A percentile compares a stretch with the other conserved stretches of the same genome.
Evolutionary conservation across 179 eudicot genomes (phyloP).

Genomic region (Camellia oleifera): DNA sequence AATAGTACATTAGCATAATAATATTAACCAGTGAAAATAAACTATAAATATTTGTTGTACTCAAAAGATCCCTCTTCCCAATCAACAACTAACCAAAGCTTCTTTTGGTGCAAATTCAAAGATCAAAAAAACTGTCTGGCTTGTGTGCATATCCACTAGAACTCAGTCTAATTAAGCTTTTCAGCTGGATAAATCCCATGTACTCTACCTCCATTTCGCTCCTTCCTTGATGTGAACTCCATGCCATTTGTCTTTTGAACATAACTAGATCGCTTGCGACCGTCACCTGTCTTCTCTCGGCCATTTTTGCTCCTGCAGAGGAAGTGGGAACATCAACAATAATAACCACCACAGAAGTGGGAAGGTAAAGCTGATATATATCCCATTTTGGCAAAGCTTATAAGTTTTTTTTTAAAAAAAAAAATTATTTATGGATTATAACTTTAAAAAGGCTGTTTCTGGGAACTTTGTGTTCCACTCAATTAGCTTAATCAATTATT

Average conservation of each 20-base stretch:
- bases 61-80: no score
- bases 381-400: no score
- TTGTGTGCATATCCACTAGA: neutral
- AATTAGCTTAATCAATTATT: no score
- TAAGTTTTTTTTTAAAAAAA: no score
- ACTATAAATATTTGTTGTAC: no score
- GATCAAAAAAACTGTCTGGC: neutral
- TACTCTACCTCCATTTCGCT: conserved; percentile 25
- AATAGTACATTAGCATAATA: neutral
- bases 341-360: neutral
- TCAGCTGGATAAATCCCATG: conserved; percentile 59
- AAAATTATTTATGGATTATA: no score
- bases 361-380: neutral
- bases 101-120: neutral
- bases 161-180: conserved; percentile 38
- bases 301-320: conserved; percentile 28
- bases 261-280: conserved; percentile 11
- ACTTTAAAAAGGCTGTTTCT: no score
- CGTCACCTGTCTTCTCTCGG: conserved; percentile 20
- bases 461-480: no score
- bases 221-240: conserved; percentile 24
- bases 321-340: neutral
- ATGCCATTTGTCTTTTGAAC: conserved; percentile 17
- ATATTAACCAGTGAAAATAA: no score
- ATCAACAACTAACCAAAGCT: neutral